Evolutionary conservation across 2,329 filamentous ascomycete genomes (phyloP).

Genomic region (Neocatenulostroma microsporum): DNA sequence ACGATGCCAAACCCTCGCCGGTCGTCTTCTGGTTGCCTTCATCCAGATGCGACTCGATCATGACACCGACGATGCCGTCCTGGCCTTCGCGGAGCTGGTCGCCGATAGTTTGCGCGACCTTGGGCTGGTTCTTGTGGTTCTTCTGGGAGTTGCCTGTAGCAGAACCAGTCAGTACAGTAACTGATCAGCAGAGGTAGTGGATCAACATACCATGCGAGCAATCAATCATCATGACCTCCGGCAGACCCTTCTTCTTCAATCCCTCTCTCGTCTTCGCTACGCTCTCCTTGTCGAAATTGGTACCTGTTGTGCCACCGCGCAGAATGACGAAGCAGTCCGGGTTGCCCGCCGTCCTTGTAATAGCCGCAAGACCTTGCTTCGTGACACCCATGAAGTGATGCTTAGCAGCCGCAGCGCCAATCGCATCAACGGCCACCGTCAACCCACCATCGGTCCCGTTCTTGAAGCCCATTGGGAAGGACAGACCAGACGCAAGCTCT

Average conservation of each 20-base stretch:
- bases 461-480: conserved; percentile 98
- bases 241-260: conserved; percentile 72
- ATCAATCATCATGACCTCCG: conserved; percentile 91
- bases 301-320: conserved; percentile 80
- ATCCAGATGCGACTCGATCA: conserved; percentile 98
- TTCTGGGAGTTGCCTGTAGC: conserved; percentile 86
- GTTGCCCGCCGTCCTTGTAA: conserved; percentile 87
- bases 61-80: conserved; percentile 84
- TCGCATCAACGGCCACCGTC: conserved; percentile 88
- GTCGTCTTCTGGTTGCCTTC: conserved; percentile 75
- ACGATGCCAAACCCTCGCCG: conserved; percentile 63
- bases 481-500: conserved; percentile 87
- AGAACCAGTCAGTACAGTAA: conserved; percentile 8
- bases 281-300: conserved; percentile 85
- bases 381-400: conserved; percentile 99
- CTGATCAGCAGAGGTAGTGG: not conserved
- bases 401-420: conserved; percentile 68
- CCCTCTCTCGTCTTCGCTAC: conserved; percentile 72
- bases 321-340: conserved; percentile 97
- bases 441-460: conserved; percentile 95
- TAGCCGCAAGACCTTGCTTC: conserved; percentile 91
- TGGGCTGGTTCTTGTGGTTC: conserved; percentile 94
- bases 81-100: conserved; percentile 85
- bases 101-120: conserved; percentile 72
- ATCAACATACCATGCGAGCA: conserved; percentile 88